These are phyloP conservation scores for Candida nonsorbophila DNA, from an alignment of 805 yeast species.

Conservation along the genomic window DNA sequence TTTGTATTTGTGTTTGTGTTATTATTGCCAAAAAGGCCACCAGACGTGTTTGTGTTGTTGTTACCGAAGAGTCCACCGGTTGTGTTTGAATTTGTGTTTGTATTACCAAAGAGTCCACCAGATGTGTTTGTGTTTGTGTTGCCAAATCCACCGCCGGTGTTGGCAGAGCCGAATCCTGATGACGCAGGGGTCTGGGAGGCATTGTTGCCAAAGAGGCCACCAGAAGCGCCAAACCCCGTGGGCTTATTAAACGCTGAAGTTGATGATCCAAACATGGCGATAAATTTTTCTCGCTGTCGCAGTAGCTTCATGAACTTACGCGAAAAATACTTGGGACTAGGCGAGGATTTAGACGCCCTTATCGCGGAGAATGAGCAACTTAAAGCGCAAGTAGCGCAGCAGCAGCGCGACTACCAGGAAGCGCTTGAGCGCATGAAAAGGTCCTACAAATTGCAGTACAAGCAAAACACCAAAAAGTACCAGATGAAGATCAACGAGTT, in stretches of 20 bases:
- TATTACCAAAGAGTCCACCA: conserved; percentile 8
- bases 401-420: conserved; percentile 1
- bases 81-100: conserved; percentile 1
- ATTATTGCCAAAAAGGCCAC: conserved; percentile 7
- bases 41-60: conserved; percentile 13
- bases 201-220: neutral
- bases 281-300: neutral
- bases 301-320: too few species aligned
- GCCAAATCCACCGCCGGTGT: conserved; percentile 3
- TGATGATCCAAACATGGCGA: conserved; percentile 3
- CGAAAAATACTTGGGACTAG: neutral
- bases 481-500: conserved; percentile 6
- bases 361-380: conserved; percentile 6
- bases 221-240: neutral
- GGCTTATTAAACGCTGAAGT: conserved; percentile 1
- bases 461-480: conserved; percentile 8
- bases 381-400: neutral
- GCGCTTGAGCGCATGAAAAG: conserved; percentile 4
- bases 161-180: conserved; percentile 1
- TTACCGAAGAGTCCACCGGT: conserved; percentile 8
- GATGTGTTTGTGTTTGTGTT: conserved; percentile 1
- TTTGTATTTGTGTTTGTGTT: neutral
- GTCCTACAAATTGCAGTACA: conserved; percentile 7
- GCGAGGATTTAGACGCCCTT: neutral
- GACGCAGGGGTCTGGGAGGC: too few species aligned